Evolutionary conservation across 208 protist genomes (phyloP).

Genomic region (Crithidia thermophila): DNA sequence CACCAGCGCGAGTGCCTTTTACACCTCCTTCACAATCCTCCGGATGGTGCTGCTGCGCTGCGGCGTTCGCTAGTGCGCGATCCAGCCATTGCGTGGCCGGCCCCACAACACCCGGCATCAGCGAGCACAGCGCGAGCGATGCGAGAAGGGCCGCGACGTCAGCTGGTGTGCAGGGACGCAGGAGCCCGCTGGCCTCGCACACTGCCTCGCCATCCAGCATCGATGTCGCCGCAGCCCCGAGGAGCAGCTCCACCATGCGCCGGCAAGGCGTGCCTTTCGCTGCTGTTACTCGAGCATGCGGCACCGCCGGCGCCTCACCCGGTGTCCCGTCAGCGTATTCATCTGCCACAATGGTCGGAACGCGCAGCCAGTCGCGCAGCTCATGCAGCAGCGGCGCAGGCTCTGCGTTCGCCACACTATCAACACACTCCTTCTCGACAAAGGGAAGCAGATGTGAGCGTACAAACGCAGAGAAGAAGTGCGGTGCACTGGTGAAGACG

Average conservation of each 20-base stretch:
- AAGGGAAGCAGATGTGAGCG: constrained; percentile 11
- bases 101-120: constrained; percentile 6
- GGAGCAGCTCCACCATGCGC: neutral
- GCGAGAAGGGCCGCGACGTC: constrained; percentile 12
- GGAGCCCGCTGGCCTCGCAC: constrained; percentile 2
- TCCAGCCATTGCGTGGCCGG: constrained; percentile 23
- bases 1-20: no score
- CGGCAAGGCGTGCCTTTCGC: neutral
- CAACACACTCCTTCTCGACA: neutral
- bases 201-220: neutral
- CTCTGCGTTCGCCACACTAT: neutral
- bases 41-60: no score
- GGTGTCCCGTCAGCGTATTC: no score
- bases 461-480: constrained; percentile 24
- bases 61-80: neutral
- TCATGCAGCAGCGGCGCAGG: neutral
- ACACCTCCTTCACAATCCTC: no score
- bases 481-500: constrained; percentile 14
- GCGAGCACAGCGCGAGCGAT: neutral
- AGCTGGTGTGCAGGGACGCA: constrained; percentile 10
- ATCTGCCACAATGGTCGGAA: no score
- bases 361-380: constrained; percentile 11
- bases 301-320: no score
- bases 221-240: neutral
- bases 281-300: no score